phyloP scores from a whole-genome alignment of 2,329 filamentous ascomycete genomes.

The Fusarium denticulatum region DNA sequence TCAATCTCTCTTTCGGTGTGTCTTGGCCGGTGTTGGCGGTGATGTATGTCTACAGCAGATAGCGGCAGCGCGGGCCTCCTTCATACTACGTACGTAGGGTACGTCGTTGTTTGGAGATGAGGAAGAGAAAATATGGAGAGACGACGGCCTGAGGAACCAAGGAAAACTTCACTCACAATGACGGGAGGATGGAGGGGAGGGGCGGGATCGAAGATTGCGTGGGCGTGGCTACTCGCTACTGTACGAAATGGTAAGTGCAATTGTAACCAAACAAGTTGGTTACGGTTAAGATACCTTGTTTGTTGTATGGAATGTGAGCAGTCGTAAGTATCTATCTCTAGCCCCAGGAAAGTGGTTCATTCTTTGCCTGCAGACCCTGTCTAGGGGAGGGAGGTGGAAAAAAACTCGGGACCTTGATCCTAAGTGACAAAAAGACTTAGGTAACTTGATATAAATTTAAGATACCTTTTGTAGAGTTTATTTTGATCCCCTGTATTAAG shows the following conservation, averaged over 20 bases:
- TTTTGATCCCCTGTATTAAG: too few species aligned
- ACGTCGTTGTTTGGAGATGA: constrained; percentile 32
- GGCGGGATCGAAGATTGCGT: constrained; percentile 38
- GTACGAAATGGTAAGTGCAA: constrained; percentile 16
- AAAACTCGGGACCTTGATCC: too few species aligned
- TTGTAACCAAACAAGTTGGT: constrained; percentile 11
- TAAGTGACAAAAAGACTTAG: too few species aligned
- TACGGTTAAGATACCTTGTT: constrained; percentile 12
- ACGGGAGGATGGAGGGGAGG: constrained; percentile 28
- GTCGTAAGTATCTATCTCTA: constrained; percentile 18
- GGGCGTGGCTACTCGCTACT: constrained; percentile 12
- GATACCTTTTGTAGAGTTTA: too few species aligned
- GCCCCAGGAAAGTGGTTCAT: constrained; percentile 25
- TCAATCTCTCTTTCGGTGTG: not conserved
- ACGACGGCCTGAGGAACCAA: constrained; percentile 7
- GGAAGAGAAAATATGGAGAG: constrained; percentile 37
- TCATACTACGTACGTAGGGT: not conserved
- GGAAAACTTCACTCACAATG: constrained; percentile 2
- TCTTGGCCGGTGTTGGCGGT: constrained; percentile 16
- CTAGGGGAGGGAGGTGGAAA: too few species aligned
- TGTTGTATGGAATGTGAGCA: not conserved
- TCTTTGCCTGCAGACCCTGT: not conserved
- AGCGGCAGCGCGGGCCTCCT: constrained; percentile 28
- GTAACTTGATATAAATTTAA: too few species aligned
- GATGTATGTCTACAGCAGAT: constrained; percentile 19